These are phyloP conservation scores for Cercospora nicotianae DNA, from an alignment of 2,329 filamentous ascomycete genomes.

Conservation along the genomic window DNA sequence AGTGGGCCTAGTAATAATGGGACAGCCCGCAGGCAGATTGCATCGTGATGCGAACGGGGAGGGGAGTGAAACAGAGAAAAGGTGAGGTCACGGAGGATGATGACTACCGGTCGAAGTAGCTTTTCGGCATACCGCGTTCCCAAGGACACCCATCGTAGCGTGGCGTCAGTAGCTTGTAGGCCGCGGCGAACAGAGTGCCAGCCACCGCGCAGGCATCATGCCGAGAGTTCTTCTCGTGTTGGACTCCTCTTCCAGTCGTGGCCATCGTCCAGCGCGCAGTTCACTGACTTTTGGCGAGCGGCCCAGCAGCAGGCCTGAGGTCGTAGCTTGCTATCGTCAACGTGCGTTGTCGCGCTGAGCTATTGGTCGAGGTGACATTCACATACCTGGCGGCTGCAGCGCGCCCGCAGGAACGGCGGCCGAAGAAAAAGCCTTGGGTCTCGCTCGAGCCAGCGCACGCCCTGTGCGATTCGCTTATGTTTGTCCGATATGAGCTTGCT, in stretches of 20 bases:
- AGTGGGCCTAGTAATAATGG: not conserved
- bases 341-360: conserved; percentile 10
- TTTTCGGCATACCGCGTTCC: conserved; percentile 10
- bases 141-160: conserved; percentile 9
- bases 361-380: conserved; percentile 10
- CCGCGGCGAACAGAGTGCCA: conserved; percentile 4
- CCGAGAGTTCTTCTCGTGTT: not conserved
- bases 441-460: not conserved
- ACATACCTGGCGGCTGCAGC: conserved; percentile 5
- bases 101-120: conserved; percentile 1
- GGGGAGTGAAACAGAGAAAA: not conserved
- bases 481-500: not conserved
- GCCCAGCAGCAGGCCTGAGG: not conserved
- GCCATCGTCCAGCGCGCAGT: not conserved
- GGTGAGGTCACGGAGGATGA: conserved; percentile 9
- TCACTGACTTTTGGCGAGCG: not conserved
- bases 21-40: not conserved
- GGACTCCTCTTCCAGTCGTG: not conserved
- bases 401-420: conserved; percentile 5
- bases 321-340: conserved; percentile 3
- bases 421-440: not conserved
- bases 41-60: not conserved
- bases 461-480: not conserved
- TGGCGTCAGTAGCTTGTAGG: conserved; percentile 6
- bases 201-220: conserved; percentile 2